Evolutionary conservation across 495 filamentous ascomycete genomes (phyloP).

Genomic region (Cetradonia linearis): DNA sequence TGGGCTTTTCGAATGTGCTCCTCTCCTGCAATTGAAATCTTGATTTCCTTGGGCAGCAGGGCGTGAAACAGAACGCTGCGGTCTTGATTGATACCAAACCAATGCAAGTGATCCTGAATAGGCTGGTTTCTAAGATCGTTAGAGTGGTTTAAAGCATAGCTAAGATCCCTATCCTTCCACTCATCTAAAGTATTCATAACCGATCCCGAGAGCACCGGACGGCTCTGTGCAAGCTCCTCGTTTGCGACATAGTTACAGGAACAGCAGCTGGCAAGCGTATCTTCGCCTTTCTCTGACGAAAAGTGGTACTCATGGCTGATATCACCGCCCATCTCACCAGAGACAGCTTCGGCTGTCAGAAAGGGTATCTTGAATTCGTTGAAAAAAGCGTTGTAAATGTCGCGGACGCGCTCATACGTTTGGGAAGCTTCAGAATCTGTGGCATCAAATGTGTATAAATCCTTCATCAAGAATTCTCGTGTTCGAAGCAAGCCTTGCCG

Average conservation of each 20-base stretch:
- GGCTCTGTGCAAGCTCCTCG: constrained; percentile 58
- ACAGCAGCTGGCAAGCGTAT: constrained; percentile 66
- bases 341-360: constrained; percentile 77
- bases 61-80: constrained; percentile 54
- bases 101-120: constrained; percentile 25
- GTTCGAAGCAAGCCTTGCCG: constrained; percentile 82
- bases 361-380: constrained; percentile 75
- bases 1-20: constrained; percentile 34
- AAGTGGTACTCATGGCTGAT: constrained; percentile 94
- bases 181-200: background rate
- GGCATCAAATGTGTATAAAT: constrained; percentile 90
- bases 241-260: constrained; percentile 71
- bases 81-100: constrained; percentile 63
- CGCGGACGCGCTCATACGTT: constrained; percentile 65
- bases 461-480: constrained; percentile 95
- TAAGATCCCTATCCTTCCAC: too few species aligned
- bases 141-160: background rate
- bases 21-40: constrained; percentile 10
- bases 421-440: constrained; percentile 52
- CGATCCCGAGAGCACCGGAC: background rate
- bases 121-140: background rate
- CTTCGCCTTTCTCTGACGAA: constrained; percentile 70
- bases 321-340: constrained; percentile 88
- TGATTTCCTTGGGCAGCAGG: constrained; percentile 47
- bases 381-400: constrained; percentile 65